Base-by-base conservation (phyloP, 2,329 filamentous ascomycete species). In the Bisporella sp. region DNA sequence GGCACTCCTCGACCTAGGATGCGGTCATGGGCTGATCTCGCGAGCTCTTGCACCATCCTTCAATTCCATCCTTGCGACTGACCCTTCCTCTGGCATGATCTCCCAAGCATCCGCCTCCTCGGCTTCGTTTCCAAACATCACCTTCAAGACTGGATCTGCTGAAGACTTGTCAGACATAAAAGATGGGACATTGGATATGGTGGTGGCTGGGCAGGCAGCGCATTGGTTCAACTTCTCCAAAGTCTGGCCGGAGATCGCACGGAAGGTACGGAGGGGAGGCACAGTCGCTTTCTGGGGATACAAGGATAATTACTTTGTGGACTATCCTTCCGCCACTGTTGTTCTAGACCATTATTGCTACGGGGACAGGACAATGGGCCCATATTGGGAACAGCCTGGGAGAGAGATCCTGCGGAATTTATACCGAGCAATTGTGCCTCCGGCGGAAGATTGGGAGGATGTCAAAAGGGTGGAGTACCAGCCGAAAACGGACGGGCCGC, bases 271-370 rank as follows among this genome's bases (percentile, higher is more conserved):
- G 45, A 63, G 65, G 2, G 77, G 77, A 11, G 81, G 80, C 12
- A 79, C 77, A 0, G 58, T 85, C n/a, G 80, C 80, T 0, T 81
- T 82, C 61, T 84, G 77, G 78, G 81, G 80, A 2, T 85, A 85
- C 64, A 81, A 79, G 59, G 82, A 85, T 64, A 80, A 78, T 59
- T 69, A 81, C 33, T 72, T 85, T 47, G 65, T 81, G 12, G 74
- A 77, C 28, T 72, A 72, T 55, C 73, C 76, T 5, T 59, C 61
- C 33, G 78, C 78, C 12, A 81, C 75, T 29, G 61, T 62, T 42
- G 70, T 84, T 29, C 70, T 84, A 60, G 68, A 78, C 59, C 64
- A 68, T 31, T 84, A 78, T 56, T 72, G 74, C 52, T 83, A 83
- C 66, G 71, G 68, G 32, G 71, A 76, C 32, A 68, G 74, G 48